phyloP scores from a whole-genome alignment of 306 rosid species.

The Trichosanthes truncata region DNA sequence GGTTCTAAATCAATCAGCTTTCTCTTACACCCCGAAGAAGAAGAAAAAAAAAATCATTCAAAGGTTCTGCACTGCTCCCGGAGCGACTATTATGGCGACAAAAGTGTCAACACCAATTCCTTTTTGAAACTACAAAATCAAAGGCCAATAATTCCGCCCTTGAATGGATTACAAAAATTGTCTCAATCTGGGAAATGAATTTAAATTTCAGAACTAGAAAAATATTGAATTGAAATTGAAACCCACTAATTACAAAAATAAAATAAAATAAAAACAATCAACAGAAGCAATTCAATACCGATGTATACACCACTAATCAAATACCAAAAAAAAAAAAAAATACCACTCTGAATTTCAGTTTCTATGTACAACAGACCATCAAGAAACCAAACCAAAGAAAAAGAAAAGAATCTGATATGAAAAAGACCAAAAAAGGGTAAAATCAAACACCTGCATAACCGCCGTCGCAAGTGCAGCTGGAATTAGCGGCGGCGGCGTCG shows the following conservation, averaged over 20 bases:
- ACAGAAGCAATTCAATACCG: neutral
- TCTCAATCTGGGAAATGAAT: neutral
- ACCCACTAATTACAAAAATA: neutral
- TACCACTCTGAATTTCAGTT: neutral
- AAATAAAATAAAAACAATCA: neutral
- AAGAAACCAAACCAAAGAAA: neutral
- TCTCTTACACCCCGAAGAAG: no score
- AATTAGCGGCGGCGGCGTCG: conserved; percentile 19
- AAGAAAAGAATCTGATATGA: no score
- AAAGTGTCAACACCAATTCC: neutral
- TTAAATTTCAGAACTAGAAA: neutral
- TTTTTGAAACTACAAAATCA: neutral
- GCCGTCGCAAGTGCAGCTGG: conserved; percentile 60
- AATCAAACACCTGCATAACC: conserved; percentile 43
- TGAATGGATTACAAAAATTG: neutral
- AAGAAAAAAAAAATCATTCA: no score
- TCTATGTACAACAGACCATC: neutral
- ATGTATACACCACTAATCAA: neutral
- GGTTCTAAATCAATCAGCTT: no score
- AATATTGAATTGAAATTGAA: neutral
- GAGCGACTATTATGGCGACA: no score
- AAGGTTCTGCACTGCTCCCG: no score
- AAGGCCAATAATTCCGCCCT: neutral
- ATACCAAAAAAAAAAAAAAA: neutral
- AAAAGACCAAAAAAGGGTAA: neutral